Evolutionary conservation across 371 early-diverging fungal genomes (phyloP).

Genomic region (Haplosporangium sp.): DNA sequence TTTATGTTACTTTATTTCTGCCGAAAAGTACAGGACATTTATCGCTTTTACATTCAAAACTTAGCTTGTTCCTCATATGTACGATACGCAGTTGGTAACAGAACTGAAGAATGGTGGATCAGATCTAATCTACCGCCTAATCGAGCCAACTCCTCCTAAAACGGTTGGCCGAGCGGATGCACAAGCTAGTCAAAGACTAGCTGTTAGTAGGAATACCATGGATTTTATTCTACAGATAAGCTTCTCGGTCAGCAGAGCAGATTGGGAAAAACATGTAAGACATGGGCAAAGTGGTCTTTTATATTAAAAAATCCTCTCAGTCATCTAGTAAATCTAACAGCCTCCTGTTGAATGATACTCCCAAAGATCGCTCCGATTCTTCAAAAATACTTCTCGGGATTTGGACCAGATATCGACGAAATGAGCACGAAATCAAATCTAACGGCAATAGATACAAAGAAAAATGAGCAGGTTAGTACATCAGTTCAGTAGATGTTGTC

Average conservation of each 20-base stretch:
- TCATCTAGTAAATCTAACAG: background rate
- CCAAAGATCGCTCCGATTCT: slow-evolving; percentile 68
- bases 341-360: background rate
- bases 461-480: slow-evolving; percentile 38
- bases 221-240: slow-evolving; percentile 66
- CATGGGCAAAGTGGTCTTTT: background rate
- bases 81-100: slow-evolving; percentile 50
- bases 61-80: slow-evolving; percentile 48
- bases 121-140: slow-evolving; percentile 39
- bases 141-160: slow-evolving; percentile 36
- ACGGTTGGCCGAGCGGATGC: slow-evolving; percentile 18
- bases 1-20: background rate
- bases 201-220: slow-evolving; percentile 67
- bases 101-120: slow-evolving; percentile 52
- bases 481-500: background rate
- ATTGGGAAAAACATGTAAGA: slow-evolving; percentile 71
- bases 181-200: slow-evolving; percentile 54
- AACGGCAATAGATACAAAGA: slow-evolving; percentile 36
- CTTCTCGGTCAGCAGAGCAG: slow-evolving; percentile 58
- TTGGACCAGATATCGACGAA: slow-evolving; percentile 56
- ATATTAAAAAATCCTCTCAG: background rate
- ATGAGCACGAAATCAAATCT: slow-evolving; percentile 26
- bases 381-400: slow-evolving; percentile 75
- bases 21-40: background rate
- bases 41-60: background rate